Evolutionary conservation across 2,329 filamentous ascomycete species (phyloP).

Genomic region (Exophiala aquamarina): DNA sequence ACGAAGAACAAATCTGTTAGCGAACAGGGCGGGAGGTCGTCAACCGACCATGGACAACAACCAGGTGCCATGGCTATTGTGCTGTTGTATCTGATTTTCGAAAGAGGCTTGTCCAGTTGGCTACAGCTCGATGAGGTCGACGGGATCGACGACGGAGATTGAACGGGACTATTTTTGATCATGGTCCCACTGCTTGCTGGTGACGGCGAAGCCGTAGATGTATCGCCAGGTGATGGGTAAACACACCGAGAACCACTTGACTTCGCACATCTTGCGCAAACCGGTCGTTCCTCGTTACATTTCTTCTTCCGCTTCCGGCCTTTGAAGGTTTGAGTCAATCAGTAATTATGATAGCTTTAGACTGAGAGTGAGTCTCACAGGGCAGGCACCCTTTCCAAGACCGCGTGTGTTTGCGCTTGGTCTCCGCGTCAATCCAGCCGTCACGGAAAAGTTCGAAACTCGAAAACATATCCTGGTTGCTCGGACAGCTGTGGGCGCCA

Average conservation of each 20-base stretch:
- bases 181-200: no score
- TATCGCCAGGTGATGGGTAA: no score
- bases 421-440: background rate
- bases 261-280: slow-evolving; percentile 1
- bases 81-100: background rate
- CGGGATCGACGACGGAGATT: no score
- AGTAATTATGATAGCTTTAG: background rate
- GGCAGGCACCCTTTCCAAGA: slow-evolving; percentile 2
- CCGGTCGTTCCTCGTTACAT: background rate
- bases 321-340: background rate
- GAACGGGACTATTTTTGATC: no score
- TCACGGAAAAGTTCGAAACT: slow-evolving; percentile 1
- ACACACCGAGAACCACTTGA: background rate
- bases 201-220: no score
- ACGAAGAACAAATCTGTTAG: slow-evolving; percentile 2
- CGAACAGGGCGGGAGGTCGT: background rate
- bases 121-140: no score
- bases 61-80: background rate
- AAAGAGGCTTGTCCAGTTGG: no score
- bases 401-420: background rate
- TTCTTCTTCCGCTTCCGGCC: slow-evolving; percentile 2
- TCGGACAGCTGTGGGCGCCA: no score
- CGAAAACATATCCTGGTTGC: background rate
- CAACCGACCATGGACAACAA: background rate
- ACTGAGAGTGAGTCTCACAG: background rate